Conservation (phyloP, 805 yeast genomes). For the Cyberlindnera sargentensis region DNA sequence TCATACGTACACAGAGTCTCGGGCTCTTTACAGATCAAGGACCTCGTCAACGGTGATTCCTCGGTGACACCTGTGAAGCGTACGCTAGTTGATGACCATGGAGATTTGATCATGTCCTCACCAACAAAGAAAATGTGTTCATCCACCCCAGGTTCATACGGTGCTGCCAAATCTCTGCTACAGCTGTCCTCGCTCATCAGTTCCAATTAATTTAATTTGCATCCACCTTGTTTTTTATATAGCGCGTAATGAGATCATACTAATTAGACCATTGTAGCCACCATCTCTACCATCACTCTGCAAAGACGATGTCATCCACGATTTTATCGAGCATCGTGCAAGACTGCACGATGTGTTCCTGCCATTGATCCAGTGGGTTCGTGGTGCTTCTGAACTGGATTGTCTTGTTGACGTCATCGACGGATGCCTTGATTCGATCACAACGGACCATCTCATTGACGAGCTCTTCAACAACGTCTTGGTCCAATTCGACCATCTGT, state of each 20-base stretch:
- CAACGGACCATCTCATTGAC: slow-evolving; percentile 16
- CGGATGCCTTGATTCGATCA: slow-evolving; percentile 12
- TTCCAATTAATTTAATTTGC: slow-evolving; percentile 13
- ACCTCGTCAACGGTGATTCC: neutral
- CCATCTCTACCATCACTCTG: neutral
- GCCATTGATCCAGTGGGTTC: slow-evolving; percentile 14
- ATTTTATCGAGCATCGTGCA: slow-evolving; percentile 18
- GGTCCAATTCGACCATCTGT: slow-evolving; percentile 6
- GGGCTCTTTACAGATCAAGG: neutral
- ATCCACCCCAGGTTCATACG: slow-evolving; percentile 41
- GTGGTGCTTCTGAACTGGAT: slow-evolving; percentile 9
- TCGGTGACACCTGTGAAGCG: slow-evolving; percentile 19
- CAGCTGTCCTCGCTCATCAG: slow-evolving; percentile 28
- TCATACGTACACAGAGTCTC: neutral
- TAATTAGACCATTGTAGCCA: neutral
- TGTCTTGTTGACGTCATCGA: slow-evolving; percentile 20
- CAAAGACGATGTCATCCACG: slow-evolving; percentile 8
- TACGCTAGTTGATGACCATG: slow-evolving; percentile 13
- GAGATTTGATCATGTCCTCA: slow-evolving; percentile 26
- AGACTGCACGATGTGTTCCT: slow-evolving; percentile 17
- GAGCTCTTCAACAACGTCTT: slow-evolving; percentile 3
- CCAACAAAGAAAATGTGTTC: slow-evolving; percentile 30
- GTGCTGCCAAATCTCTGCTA: slow-evolving; percentile 39
- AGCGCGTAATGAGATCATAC: neutral
- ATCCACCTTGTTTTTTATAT: neutral